These are phyloP conservation scores for Clohesyomyces aquaticus DNA, from an alignment of 495 filamentous ascomycete genomes.

Conservation along the genomic window DNA sequence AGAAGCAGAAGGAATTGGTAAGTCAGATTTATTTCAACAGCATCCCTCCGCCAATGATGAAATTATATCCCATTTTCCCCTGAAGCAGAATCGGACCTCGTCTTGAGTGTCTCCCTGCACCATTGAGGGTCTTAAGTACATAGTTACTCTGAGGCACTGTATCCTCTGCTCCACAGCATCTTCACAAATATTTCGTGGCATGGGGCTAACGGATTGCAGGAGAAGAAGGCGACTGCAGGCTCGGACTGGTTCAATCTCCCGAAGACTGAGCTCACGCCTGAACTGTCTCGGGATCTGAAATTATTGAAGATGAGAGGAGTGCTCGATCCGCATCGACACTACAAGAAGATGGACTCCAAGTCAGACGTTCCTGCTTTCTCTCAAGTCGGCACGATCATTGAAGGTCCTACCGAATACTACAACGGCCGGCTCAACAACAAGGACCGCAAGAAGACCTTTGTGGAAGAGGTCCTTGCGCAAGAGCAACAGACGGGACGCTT, in stretches of 20 bases:
- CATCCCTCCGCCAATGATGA: slow-evolving; percentile 64
- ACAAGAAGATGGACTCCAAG: slow-evolving; percentile 80
- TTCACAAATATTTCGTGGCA: not conserved
- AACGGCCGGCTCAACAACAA: slow-evolving; percentile 78
- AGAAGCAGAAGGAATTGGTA: slow-evolving; percentile 54
- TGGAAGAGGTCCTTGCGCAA: slow-evolving; percentile 78
- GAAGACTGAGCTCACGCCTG: slow-evolving; percentile 75
- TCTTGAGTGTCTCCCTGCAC: slow-evolving; percentile 74
- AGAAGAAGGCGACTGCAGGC: slow-evolving; percentile 64
- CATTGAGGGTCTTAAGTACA: slow-evolving; percentile 74
- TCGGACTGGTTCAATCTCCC: slow-evolving; percentile 83
- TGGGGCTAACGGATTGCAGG: slow-evolving; percentile 48
- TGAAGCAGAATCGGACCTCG: slow-evolving; percentile 70
- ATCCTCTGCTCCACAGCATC: slow-evolving; percentile 14
- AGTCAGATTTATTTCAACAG: slow-evolving; percentile 38
- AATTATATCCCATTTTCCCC: slow-evolving; percentile 59
- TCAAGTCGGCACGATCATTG: slow-evolving; percentile 84
- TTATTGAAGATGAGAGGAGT: slow-evolving; percentile 85
- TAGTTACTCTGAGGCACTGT: slow-evolving; percentile 96
- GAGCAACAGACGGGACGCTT: slow-evolving; percentile 65
- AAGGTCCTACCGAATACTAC: slow-evolving; percentile 87
- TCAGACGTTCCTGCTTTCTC: slow-evolving; percentile 73
- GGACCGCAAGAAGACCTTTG: slow-evolving; percentile 85
- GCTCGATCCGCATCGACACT: slow-evolving; percentile 85
- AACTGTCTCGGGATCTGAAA: slow-evolving; percentile 85